Base-by-base conservation (phyloP, 306 rosid genomes). In the Dalbergia cultrata region DNA sequence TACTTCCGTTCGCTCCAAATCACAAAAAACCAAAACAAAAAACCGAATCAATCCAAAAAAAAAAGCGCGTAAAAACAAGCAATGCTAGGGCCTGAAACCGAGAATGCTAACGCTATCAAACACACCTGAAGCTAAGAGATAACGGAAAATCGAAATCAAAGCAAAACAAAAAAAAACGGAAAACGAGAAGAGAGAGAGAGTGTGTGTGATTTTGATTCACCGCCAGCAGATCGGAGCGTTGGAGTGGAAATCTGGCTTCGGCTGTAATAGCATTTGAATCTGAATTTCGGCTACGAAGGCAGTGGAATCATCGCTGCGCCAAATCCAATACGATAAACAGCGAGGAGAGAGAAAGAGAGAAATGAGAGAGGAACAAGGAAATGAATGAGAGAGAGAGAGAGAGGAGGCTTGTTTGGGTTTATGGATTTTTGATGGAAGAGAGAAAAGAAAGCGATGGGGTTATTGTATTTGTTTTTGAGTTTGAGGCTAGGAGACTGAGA, bases 151-250 rank as follows among this genome's bases (percentile, higher is more conserved):
- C 44, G 35, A 81, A 74, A 60, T 56, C 12, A 2, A 58, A 52
- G 21, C 39, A 65, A 34, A 8, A 5, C 1, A 17, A 54, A 54
- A 1, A 6, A 12, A 69, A 71, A 39, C 0, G 71, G 43, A 49
- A 57, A 78, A 66, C 26, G 59, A 80, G 54, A 50, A 62, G 71
- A 21, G 21, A 57, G 58, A 72, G 16, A 43, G 50, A 76, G 69
- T 41, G 70, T 80, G 22, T 43, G 74, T 26, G 37, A 75, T 60
- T 78, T 26, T 26, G 31, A 26, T 26, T 93, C 50, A 95, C 98
- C 99, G 74, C 87, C 74, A 88, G 89, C 83, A 88, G 97, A 94
- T 92, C 97, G 87, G 69, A 86, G 90, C 88, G 88, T 87, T 86
- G 49, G 84, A 89, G 84, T 67, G 61, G 50, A 44, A 85, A 74